Evolutionary conservation across 345 rosid species (phyloP), one percentile per base, ranked within the genome.

Genomic region (Noccaea caerulescens): DNA sequence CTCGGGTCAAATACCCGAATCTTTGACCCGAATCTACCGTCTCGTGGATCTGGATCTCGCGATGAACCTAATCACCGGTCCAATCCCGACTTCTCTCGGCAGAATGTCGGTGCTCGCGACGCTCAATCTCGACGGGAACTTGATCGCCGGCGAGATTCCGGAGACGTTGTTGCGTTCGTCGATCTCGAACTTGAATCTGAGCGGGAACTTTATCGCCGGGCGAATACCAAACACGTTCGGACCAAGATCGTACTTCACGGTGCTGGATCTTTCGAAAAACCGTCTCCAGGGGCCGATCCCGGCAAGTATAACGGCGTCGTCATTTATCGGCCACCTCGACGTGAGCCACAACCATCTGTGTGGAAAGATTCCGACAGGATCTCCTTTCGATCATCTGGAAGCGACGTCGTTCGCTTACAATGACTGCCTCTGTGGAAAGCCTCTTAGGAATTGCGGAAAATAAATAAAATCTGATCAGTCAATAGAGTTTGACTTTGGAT

Each of bases 331-430:
- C 0, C 97, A 90, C 45, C 50, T 90, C 51, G 98, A 93, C 74
- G 75, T 90, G 76, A 93, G 98, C 69, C 84, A 88, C 50, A 93
- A 93, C 72, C 89, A 80, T 73, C 83, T 92, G 1, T 92, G 98
- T 44, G 98, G 97, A 36, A 41, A 86, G 20, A 92, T 92, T 58
- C 98, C 98, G 10, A 30, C 45, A 1, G 98, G 98, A 10, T 56
- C 82, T 14, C 90, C 93, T n/a, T 92, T 92, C 27, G 91, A 85
- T 65, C 85, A 66, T 39, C 78, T 87, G 0, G 93, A 84, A 41
- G 83, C 84, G 54, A 66, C 95, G 20, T 92, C 98, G 32, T 90
- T 88, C 36, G 73, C 30, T 10, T 58, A 69, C 79, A 92, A 92
- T 53, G 85, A 82, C 34, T 90, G 98, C 47, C 82, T 90, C 0